phyloP scores from a whole-genome alignment of 2,329 filamentous ascomycete species.

The Cladosporium sp. region DNA sequence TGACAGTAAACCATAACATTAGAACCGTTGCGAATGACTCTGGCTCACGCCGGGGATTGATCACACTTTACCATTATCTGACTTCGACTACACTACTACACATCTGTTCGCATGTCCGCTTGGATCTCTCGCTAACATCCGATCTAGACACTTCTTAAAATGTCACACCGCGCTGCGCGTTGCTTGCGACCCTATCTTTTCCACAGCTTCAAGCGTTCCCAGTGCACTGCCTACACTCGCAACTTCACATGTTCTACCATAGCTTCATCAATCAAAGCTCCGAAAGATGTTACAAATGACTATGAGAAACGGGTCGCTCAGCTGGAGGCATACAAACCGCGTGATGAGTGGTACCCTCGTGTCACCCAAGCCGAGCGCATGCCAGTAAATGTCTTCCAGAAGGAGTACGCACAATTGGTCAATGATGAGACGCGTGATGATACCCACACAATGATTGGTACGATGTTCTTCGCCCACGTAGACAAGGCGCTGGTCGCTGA shows the following conservation, averaged over 20 bases:
- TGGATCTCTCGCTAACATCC: background rate
- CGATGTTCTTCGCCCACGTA: background rate
- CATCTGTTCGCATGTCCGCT: background rate
- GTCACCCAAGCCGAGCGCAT: conserved; percentile 23
- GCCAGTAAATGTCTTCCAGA: conserved; percentile 23
- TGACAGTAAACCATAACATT: conserved; percentile 28
- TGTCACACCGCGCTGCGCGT: conserved; percentile 47
- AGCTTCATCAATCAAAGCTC: conserved; percentile 28
- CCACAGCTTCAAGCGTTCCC: conserved; percentile 35
- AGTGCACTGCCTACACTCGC: conserved; percentile 46
- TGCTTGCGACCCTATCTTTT: conserved; percentile 57
- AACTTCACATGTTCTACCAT: conserved; percentile 43
- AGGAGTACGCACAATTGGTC: conserved; percentile 35
- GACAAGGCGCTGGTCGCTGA: conserved; percentile 16
- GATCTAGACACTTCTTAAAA: conserved; percentile 23
- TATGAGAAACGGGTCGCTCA: conserved; percentile 56
- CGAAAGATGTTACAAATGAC: conserved; percentile 38
- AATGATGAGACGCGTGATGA: conserved; percentile 16
- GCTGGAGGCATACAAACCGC: conserved; percentile 50
- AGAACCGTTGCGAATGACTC: conserved; percentile 72
- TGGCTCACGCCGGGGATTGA: conserved; percentile 50
- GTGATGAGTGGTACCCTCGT: conserved; percentile 59
- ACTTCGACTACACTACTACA: conserved; percentile 47
- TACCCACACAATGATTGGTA: conserved; percentile 10
- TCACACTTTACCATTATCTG: conserved; percentile 48